Evolutionary conservation across 352 stramenopile genomes (phyloP).

Genomic region (Pythium aristosporum): DNA sequence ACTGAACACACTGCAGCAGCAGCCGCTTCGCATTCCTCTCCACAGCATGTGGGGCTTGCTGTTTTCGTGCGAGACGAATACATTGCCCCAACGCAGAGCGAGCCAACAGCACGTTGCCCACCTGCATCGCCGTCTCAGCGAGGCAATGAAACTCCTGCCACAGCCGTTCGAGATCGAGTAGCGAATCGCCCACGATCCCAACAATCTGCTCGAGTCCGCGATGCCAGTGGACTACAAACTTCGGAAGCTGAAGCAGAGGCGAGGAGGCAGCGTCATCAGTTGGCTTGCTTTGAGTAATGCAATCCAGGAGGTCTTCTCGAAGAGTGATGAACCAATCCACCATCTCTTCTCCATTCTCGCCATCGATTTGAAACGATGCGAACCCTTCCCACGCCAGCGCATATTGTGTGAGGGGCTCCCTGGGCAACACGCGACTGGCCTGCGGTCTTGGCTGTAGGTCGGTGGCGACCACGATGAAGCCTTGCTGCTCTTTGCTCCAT

Average conservation of each 20-base stretch:
- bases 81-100: slow-evolving; percentile 6
- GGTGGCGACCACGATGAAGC: slow-evolving; percentile 5
- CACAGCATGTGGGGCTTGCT: background rate
- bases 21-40: slow-evolving; percentile 4
- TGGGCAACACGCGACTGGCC: background rate
- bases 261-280: background rate
- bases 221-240: slow-evolving; percentile 3
- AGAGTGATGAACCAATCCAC: background rate
- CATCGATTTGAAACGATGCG: background rate
- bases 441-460: background rate
- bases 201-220: background rate
- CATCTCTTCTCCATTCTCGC: background rate
- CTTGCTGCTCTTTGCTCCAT: slow-evolving; percentile 16
- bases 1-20: slow-evolving; percentile 9
- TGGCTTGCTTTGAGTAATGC: background rate
- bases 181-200: background rate
- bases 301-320: background rate
- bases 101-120: slow-evolving; percentile 4
- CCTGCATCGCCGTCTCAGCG: background rate
- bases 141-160: background rate
- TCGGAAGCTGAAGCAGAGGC: background rate
- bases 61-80: slow-evolving; percentile 5
- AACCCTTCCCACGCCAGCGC: background rate
- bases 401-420: background rate
- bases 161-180: background rate